A percentile compares a stretch with the other conserved stretches of the same genome.
Conservation (phyloP, 441 rosid species). For the Erodium texanum region DNA sequence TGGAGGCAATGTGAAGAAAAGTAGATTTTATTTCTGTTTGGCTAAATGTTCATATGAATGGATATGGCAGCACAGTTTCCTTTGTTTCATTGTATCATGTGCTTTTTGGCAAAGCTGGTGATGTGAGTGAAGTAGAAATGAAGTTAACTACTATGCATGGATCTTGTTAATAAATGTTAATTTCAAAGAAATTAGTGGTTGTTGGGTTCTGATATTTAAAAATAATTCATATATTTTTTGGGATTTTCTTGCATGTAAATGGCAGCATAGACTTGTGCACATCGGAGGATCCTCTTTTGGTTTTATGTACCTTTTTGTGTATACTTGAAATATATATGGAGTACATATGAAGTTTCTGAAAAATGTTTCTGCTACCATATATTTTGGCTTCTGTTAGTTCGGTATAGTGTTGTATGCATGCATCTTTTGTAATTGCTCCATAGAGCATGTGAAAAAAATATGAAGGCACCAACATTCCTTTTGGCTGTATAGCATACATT, state of each 20-base stretch:
- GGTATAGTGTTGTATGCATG: not conserved
- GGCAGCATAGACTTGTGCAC: not conserved
- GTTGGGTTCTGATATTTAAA: not conserved
- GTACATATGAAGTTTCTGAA: not conserved
- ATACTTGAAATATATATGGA: not conserved
- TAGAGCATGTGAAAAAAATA: not conserved
- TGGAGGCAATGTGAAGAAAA: constrained; percentile 1
- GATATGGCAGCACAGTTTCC: not conserved
- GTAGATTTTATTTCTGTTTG: not conserved
- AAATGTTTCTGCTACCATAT: not conserved
- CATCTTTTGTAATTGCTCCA: not conserved
- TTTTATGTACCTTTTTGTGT: not conserved
- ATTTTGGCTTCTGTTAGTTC: not conserved
- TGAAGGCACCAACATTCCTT: not conserved
- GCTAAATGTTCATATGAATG: not conserved
- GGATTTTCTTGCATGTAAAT: not conserved
- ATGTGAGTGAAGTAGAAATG: not conserved
- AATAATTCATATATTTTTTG: not conserved
- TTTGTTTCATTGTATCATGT: not conserved
- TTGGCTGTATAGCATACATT: not conserved
- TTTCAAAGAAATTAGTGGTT: not conserved
- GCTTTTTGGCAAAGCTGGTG: not conserved
- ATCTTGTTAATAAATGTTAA: too few species aligned
- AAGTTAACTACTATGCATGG: not conserved
- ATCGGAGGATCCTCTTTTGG: not conserved